Evolutionary conservation across 2,329 filamentous ascomycete species (phyloP).

Genomic region (Pestalotiopsis sp.): DNA sequence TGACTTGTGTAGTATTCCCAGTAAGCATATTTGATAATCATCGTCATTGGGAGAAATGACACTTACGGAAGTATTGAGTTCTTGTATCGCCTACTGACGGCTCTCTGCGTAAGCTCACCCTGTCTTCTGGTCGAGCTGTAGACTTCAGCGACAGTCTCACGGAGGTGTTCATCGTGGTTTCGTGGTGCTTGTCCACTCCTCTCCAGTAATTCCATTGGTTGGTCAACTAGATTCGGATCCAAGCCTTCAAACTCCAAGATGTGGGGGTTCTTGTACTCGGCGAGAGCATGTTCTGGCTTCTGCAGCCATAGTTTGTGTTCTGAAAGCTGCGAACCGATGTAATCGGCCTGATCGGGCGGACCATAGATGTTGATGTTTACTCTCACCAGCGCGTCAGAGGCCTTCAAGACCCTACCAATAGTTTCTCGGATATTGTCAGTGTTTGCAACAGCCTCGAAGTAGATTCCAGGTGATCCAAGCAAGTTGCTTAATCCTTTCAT

Average conservation of each 20-base stretch:
- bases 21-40: neutral
- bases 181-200: conserved; percentile 11
- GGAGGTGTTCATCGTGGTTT: conserved; percentile 15
- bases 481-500: conserved; percentile 1
- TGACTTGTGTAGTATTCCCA: conserved; percentile 29
- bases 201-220: neutral
- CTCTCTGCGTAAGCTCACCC: conserved; percentile 19
- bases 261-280: conserved; percentile 6
- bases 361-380: conserved; percentile 13
- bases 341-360: neutral
- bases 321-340: neutral
- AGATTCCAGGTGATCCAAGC: neutral
- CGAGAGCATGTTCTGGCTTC: neutral
- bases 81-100: conserved; percentile 24
- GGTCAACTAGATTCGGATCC: neutral
- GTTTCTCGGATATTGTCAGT: conserved; percentile 4
- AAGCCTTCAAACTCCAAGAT: conserved; percentile 9
- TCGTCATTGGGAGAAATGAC: conserved; percentile 19
- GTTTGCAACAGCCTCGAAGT: conserved; percentile 4
- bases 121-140: conserved; percentile 23
- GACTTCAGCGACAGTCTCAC: conserved; percentile 19
- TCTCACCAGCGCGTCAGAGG: conserved; percentile 2
- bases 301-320: conserved; percentile 11
- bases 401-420: neutral
- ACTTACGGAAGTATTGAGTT: conserved; percentile 19